A percentile compares a stretch with the other conserved stretches of the same genome.
These are phyloP conservation scores for Leccinum imitatum DNA, from an alignment of 768 basidiomycete species.

Conservation along the genomic window DNA sequence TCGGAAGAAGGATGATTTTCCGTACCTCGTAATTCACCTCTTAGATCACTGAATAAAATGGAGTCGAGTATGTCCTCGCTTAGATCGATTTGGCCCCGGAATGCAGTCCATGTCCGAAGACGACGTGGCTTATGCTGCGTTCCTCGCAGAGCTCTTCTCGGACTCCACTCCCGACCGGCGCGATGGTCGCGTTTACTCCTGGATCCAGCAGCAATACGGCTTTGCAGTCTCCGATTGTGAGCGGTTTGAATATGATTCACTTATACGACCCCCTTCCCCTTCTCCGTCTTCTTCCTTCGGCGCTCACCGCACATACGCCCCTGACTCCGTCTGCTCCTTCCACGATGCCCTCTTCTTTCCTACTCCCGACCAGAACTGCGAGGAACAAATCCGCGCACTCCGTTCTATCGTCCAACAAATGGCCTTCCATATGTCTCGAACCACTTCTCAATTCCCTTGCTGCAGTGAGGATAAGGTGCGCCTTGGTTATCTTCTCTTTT, in stretches of 20 bases:
- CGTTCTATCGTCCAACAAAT: slow-evolving; percentile 38
- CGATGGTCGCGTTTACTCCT: slow-evolving; percentile 32
- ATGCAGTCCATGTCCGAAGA: slow-evolving; percentile 30
- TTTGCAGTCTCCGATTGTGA: slow-evolving; percentile 30
- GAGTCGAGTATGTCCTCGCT: background rate
- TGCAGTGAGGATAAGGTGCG: slow-evolving; percentile 14
- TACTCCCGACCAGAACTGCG: slow-evolving; percentile 14
- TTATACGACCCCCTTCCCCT: slow-evolving; percentile 22
- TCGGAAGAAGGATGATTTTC: background rate
- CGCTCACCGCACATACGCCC: slow-evolving; percentile 18
- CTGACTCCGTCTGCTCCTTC: slow-evolving; percentile 27
- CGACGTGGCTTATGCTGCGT: slow-evolving; percentile 29
- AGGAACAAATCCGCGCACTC: slow-evolving; percentile 33
- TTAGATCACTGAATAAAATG: slow-evolving; percentile 22
- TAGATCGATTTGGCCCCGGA: slow-evolving; percentile 7
- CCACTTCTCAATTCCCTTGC: background rate
- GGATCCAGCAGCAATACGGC: slow-evolving; percentile 37
- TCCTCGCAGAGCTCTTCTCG: slow-evolving; percentile 29
- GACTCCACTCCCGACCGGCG: slow-evolving; percentile 20
- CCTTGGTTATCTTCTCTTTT: too few species aligned
- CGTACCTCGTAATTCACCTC: background rate
- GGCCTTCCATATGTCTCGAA: slow-evolving; percentile 24
- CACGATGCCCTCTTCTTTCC: slow-evolving; percentile 38
- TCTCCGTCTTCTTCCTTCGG: slow-evolving; percentile 34
- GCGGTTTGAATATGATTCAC: background rate